phyloP scores from a whole-genome alignment of 441 rosid genomes.

The Pelargonium citronellum region DNA sequence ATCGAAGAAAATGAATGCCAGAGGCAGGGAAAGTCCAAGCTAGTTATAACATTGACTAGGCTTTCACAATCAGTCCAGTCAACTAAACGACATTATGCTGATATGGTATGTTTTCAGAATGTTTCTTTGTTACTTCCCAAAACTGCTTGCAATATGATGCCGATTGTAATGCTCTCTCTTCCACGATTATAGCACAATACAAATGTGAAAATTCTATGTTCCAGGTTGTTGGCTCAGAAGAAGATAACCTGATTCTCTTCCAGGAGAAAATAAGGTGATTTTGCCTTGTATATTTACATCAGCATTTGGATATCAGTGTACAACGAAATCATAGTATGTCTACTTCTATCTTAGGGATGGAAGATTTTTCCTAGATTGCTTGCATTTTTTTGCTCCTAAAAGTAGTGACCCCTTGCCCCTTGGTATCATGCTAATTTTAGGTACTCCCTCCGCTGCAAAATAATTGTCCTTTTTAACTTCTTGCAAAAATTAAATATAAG shows the following conservation, averaged over 20 bases:
- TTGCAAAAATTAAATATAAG: too few species aligned
- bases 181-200: conserved; percentile 11
- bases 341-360: conserved; percentile 3
- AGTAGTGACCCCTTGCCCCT: conserved; percentile 14
- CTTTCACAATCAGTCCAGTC: conserved; percentile 54
- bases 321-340: conserved; percentile 12
- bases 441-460: neutral
- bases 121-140: neutral
- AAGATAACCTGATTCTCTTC: conserved; percentile 72
- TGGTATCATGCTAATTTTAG: conserved; percentile 23
- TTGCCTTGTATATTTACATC: conserved; percentile 17
- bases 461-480: neutral
- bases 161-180: neutral
- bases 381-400: neutral
- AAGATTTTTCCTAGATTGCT: conserved; percentile 5
- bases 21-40: conserved; percentile 54
- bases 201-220: conserved; percentile 18
- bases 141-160: conserved; percentile 5
- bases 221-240: conserved; percentile 90
- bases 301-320: neutral
- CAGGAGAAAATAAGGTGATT: conserved; percentile 90
- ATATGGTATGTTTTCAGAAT: conserved; percentile 47
- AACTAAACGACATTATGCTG: conserved; percentile 77
- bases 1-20: conserved; percentile 54
- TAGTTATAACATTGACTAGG: conserved; percentile 65